phyloP scores from a whole-genome alignment of 441 rosid genomes.

The Corymbia citriodora region DNA sequence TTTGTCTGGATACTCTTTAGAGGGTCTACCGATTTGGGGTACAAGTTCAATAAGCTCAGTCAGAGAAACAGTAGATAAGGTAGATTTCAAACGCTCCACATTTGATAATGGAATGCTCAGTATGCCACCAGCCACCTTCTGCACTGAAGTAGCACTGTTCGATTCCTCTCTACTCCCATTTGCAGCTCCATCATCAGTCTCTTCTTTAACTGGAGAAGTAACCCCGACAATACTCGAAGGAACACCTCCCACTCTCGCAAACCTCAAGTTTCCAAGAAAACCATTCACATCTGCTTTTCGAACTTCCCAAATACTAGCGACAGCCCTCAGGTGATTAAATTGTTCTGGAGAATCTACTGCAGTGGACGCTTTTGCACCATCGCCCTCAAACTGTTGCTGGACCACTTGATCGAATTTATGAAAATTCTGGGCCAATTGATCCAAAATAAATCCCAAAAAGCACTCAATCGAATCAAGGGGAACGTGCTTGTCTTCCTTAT shows the following conservation, averaged over 20 bases:
- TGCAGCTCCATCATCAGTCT: slow-evolving; percentile 44
- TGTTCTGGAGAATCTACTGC: slow-evolving; percentile 14
- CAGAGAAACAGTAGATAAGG: slow-evolving; percentile 75
- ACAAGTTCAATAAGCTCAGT: slow-evolving; percentile 84
- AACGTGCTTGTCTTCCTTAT: slow-evolving; percentile 31
- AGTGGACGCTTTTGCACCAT: slow-evolving; percentile 19
- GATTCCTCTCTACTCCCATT: slow-evolving; percentile 43
- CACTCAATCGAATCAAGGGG: slow-evolving; percentile 37
- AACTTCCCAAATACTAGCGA: slow-evolving; percentile 64
- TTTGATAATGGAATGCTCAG: slow-evolving; percentile 85
- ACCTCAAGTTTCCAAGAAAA: slow-evolving; percentile 71
- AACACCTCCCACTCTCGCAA: slow-evolving; percentile 88
- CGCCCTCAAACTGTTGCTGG: slow-evolving; percentile 23
- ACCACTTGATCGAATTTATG: slow-evolving; percentile 58
- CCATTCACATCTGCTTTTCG: slow-evolving; percentile 70
- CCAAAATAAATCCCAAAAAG: slow-evolving; percentile 50
- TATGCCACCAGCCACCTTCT: slow-evolving; percentile 69
- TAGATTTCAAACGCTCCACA: slow-evolving; percentile 85
- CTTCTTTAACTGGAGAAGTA: slow-evolving; percentile 52
- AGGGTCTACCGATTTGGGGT: slow-evolving; percentile 68
- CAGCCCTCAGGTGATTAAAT: slow-evolving; percentile 39
- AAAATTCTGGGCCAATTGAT: slow-evolving; percentile 58
- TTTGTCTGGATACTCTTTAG: slow-evolving; percentile 91
- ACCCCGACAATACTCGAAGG: slow-evolving; percentile 71
- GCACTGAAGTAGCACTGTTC: slow-evolving; percentile 40